Evolutionary conservation across 345 rosid genomes (phyloP).

Genomic region (Eutrema yunnanense): DNA sequence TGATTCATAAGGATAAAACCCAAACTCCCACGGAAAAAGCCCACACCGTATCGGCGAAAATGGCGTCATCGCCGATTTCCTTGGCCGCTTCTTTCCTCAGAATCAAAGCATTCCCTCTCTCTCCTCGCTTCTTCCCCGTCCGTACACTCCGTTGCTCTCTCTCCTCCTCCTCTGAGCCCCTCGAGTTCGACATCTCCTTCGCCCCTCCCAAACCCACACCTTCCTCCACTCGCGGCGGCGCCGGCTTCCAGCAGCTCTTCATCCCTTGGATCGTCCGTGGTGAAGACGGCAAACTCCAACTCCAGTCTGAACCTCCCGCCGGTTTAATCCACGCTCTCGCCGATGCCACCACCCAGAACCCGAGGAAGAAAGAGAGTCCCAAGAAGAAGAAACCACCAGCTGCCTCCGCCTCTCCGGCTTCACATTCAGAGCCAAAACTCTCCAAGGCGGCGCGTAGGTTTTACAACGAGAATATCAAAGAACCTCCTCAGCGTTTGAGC

Average conservation of each 20-base stretch:
- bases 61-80: constrained; percentile 38
- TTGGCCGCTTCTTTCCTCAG: constrained; percentile 36
- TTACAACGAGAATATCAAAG: constrained; percentile 73
- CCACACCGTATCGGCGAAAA: constrained; percentile 23
- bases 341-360: constrained; percentile 51
- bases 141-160: constrained; percentile 36
- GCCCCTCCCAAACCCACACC: constrained; percentile 70
- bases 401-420: not conserved
- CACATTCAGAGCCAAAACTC: constrained; percentile 28
- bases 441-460: constrained; percentile 88
- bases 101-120: constrained; percentile 28
- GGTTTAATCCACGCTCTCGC: constrained; percentile 55
- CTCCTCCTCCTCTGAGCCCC: constrained; percentile 29
- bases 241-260: constrained; percentile 37
- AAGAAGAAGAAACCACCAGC: constrained; percentile 25
- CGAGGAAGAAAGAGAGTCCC: constrained; percentile 44
- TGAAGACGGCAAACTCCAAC: constrained; percentile 72
- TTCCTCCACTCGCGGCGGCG: constrained; percentile 5
- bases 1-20: not conserved
- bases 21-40: not conserved
- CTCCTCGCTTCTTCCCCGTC: constrained; percentile 30
- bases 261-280: constrained; percentile 95
- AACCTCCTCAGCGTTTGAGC: constrained; percentile 69
- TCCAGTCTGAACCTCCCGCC: constrained; percentile 70
- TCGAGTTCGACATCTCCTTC: constrained; percentile 73